Evolutionary conservation across 225 moss, liverwort and hornwort species (phyloP).

Genomic region (Polytrichum commune): DNA sequence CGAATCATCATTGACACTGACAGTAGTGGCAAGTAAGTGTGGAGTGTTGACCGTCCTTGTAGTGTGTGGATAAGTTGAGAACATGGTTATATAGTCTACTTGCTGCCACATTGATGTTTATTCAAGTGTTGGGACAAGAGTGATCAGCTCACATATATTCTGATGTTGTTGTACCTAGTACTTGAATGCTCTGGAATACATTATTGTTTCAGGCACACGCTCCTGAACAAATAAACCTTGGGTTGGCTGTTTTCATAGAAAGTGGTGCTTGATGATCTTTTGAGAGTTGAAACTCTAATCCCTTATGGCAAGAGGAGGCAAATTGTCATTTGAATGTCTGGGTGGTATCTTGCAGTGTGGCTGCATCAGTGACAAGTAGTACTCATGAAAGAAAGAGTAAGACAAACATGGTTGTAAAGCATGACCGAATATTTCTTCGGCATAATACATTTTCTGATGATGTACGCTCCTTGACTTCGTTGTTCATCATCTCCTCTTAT

Average conservation of each 20-base stretch:
- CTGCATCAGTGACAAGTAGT: conserved; percentile 98
- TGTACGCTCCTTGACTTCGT: conserved; percentile 34
- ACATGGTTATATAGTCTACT: background rate
- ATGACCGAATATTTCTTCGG: conserved; percentile 78
- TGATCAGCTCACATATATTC: too few species aligned
- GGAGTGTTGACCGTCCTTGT: background rate
- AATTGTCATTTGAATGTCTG: background rate
- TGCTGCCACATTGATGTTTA: background rate
- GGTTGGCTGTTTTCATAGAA: too few species aligned
- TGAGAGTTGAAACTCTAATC: too few species aligned
- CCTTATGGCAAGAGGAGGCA: background rate
- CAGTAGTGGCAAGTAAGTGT: conserved; percentile 93
- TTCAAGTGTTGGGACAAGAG: too few species aligned
- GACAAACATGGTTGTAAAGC: conserved; percentile 97
- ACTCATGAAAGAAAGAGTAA: conserved; percentile 99
- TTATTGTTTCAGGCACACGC: too few species aligned
- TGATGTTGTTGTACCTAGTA: too few species aligned
- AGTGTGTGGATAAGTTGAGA: background rate
- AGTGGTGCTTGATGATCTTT: too few species aligned
- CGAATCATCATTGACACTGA: conserved; percentile 92
- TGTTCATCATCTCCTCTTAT: background rate
- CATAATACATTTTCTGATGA: conserved; percentile 98
- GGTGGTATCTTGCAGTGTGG: conserved; percentile 55
- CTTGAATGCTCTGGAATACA: too few species aligned
- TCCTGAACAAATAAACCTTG: too few species aligned